A percentile compares a stretch with the other conserved stretches of the same genome.
Conservation (phyloP, 2,329 filamentous ascomycete genomes). For the Microsporum ferrugineum region DNA sequence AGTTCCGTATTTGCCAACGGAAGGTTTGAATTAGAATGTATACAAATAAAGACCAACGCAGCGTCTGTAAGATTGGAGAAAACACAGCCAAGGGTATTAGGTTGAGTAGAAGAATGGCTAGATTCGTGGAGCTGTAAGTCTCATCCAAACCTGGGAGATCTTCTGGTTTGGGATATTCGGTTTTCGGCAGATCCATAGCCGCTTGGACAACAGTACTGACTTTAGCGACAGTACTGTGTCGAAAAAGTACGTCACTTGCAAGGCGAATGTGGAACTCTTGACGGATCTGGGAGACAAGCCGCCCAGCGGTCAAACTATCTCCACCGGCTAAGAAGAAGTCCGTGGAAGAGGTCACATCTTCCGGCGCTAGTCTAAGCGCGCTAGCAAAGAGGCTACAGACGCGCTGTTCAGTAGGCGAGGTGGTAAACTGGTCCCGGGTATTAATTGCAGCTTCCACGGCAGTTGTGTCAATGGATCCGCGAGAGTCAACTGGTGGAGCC, state of each 20-base stretch:
- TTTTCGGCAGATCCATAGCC: neutral
- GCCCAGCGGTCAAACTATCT: constrained; percentile 3
- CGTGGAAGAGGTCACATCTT: neutral
- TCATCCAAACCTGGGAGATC: neutral
- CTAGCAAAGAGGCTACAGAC: neutral
- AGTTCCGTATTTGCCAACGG: neutral
- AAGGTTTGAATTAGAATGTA: neutral
- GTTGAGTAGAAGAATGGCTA: neutral
- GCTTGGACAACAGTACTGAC: neutral
- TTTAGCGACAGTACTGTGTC: neutral
- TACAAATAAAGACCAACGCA: neutral
- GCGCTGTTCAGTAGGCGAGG: neutral
- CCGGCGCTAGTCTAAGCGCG: neutral
- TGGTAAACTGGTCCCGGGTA: neutral
- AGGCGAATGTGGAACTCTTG: neutral
- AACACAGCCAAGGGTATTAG: neutral
- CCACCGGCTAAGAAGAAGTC: constrained; percentile 4
- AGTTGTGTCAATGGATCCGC: neutral
- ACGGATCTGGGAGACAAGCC: neutral
- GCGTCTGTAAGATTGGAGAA: neutral
- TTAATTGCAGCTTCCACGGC: neutral
- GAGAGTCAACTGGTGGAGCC: neutral
- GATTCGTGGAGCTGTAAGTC: constrained; percentile 2
- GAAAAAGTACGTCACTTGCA: neutral
- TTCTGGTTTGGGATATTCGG: neutral